Percentiles rank a stretch among this genome's conserved stretches.
Evolutionary conservation across 2,329 filamentous ascomycete species (phyloP).

Genomic region (Sporothrix sp.): DNA sequence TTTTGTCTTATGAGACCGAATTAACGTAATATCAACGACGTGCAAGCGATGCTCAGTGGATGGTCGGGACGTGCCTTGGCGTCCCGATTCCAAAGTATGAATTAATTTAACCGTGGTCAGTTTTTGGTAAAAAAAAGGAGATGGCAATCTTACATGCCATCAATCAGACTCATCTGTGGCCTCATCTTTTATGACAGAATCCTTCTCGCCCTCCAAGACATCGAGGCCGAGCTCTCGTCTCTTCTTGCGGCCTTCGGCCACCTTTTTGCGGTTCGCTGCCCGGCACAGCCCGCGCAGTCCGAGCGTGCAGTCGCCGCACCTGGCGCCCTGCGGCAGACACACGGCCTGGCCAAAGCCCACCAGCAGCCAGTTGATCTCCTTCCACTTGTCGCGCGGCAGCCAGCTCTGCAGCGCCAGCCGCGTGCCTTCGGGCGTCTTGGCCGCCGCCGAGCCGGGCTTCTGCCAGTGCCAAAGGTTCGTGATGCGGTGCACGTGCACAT

Average conservation of each 20-base stretch:
- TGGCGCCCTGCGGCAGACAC: constrained; percentile 68
- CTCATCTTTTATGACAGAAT: constrained; percentile 22
- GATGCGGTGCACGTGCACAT: constrained; percentile 91
- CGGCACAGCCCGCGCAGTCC: constrained; percentile 67
- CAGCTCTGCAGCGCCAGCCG: constrained; percentile 65
- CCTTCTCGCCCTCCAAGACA: constrained; percentile 20
- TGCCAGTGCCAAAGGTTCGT: constrained; percentile 94
- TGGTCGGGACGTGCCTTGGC: no score
- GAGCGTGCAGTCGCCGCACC: constrained; percentile 79
- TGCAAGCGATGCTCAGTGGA: no score
- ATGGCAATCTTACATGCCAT: no score
- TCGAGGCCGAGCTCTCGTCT: constrained; percentile 28
- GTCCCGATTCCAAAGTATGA: no score
- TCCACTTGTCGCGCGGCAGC: constrained; percentile 78
- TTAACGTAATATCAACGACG: no score
- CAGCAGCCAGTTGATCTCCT: constrained; percentile 82
- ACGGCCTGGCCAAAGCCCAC: constrained; percentile 84
- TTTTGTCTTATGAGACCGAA: no score
- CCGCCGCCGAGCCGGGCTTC: constrained; percentile 27
- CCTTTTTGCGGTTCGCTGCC: constrained; percentile 57
- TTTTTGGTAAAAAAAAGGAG: no score
- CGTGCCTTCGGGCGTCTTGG: constrained; percentile 73
- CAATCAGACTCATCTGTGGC: not conserved
- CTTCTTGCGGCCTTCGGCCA: constrained; percentile 44
- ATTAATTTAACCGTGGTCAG: no score